Base-by-base conservation (phyloP, 208 protist species). In the Leishmania mexicana region DNA sequence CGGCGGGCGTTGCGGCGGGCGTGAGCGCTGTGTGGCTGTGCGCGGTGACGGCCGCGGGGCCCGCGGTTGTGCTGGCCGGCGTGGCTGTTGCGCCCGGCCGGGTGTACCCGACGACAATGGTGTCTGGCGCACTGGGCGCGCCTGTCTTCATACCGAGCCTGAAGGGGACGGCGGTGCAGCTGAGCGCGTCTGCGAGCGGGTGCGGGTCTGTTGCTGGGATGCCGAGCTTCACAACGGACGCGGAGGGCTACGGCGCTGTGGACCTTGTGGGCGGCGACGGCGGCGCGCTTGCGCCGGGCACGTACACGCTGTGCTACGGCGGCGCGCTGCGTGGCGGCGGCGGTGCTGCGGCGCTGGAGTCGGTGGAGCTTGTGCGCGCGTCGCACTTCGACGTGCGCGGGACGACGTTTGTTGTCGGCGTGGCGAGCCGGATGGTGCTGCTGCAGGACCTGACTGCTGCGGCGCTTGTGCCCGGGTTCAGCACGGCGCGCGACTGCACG, bases 261-360 rank as follows among this genome's bases (percentile, higher is more conserved):
- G 70, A 78, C 19, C 83, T 94, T 40, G 78, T 80, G 38, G 64
- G 77, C 38, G 57, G 58, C 68, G 58, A 67, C 47, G 79, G 65
- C 24, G 82, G 64, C 19, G 79, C 86, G 13, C 80, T 88, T 49
- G 49, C 81, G n/a, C n/a, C 83, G 28, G 92, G 90, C 47, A 79
- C 68, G 19, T 96, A 93, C 87, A 90, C 87, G 40, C 28, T 96
- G 42, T 96, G 92, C 76, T 78, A 84, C 75, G 77, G 71, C 77
- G 60, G 38, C 49, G 42, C 58, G 5, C 7, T 28, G 8, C 2
- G 17, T 5, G 13, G 58, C 71, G 42, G 40, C 76, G 35, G 47
- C 28, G 58, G 13, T 10, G 58, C n/a, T 35, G n/a, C 8, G 1
- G 47, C 85, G 19, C 71, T 89, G 21, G 73, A 76, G 77, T 83